Conservation (phyloP, 306 rosid species). For the Vigna nakashimae region DNA sequence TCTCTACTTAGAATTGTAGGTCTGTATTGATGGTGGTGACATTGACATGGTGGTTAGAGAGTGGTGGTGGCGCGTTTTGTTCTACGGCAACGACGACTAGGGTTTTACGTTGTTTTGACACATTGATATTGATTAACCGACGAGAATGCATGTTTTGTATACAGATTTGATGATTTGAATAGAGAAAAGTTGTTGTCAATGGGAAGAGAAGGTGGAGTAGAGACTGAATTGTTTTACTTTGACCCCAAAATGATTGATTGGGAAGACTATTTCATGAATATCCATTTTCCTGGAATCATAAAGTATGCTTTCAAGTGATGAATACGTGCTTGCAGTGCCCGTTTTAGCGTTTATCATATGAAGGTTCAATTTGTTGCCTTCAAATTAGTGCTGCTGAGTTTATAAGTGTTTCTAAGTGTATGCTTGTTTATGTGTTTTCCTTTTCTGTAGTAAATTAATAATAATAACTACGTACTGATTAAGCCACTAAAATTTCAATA, state of each 20-base stretch:
- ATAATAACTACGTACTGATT: no score
- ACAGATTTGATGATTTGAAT: conserved; percentile 77
- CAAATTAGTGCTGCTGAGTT: not conserved
- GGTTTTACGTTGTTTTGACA: not conserved
- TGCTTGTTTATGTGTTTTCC: not conserved
- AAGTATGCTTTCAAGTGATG: conserved; percentile 62
- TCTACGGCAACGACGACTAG: no score
- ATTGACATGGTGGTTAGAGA: no score
- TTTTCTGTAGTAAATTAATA: not conserved
- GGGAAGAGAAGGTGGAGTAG: conserved; percentile 48
- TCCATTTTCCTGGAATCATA: conserved; percentile 66
- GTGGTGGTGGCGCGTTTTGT: no score
- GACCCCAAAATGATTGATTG: conserved; percentile 70
- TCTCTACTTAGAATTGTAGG: no score
- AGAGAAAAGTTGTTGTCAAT: conserved; percentile 61
- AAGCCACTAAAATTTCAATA: no score
- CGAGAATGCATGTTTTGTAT: not conserved
- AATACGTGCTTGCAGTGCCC: not conserved
- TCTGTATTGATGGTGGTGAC: no score
- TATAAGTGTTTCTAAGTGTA: not conserved
- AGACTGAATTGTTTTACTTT: conserved; percentile 65
- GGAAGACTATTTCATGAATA: conserved; percentile 72
- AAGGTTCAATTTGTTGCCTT: not conserved
- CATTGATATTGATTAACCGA: not conserved
- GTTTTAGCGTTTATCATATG: not conserved